These are phyloP conservation scores for Alternaria conjuncta DNA, from an alignment of 2,329 filamentous ascomycete genomes.

Conservation along the genomic window DNA sequence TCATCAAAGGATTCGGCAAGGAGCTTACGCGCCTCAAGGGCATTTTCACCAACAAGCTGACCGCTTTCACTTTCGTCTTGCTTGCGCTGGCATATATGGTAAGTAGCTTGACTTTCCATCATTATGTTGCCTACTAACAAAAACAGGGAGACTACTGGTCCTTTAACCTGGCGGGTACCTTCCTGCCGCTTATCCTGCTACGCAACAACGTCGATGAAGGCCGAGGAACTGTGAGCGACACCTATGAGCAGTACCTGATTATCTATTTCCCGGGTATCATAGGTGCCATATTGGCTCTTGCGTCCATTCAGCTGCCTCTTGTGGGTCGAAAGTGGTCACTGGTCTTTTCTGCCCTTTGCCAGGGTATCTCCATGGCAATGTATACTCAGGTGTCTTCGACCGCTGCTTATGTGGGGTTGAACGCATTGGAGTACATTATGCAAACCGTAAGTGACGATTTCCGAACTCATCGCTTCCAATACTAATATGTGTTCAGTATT, in stretches of 20 bases:
- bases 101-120: not conserved
- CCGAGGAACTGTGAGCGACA: constrained; percentile 29
- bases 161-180: constrained; percentile 36
- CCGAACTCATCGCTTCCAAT: too few relatives aligned
- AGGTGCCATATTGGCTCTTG: constrained; percentile 30
- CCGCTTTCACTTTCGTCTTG: constrained; percentile 33
- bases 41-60: constrained; percentile 35
- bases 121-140: not conserved
- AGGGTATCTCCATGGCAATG: constrained; percentile 40
- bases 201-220: constrained; percentile 38
- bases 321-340: constrained; percentile 39
- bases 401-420: constrained; percentile 35
- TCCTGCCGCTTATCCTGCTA: constrained; percentile 36
- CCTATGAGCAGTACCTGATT: constrained; percentile 39
- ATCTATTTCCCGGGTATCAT: constrained; percentile 39
- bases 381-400: constrained; percentile 38
- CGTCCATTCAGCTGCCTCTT: constrained; percentile 34
- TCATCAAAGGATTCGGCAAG: constrained; percentile 27
- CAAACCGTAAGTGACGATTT: constrained; percentile 27
- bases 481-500: constrained; percentile 22
- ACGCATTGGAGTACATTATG: constrained; percentile 43
- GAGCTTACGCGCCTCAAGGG: constrained; percentile 35
- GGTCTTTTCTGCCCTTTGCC: constrained; percentile 35
- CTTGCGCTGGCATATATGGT: constrained; percentile 38
- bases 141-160: constrained; percentile 40